Evolutionary conservation across 2,329 filamentous ascomycete species (phyloP).

Genomic region (Cercospora sesami): DNA sequence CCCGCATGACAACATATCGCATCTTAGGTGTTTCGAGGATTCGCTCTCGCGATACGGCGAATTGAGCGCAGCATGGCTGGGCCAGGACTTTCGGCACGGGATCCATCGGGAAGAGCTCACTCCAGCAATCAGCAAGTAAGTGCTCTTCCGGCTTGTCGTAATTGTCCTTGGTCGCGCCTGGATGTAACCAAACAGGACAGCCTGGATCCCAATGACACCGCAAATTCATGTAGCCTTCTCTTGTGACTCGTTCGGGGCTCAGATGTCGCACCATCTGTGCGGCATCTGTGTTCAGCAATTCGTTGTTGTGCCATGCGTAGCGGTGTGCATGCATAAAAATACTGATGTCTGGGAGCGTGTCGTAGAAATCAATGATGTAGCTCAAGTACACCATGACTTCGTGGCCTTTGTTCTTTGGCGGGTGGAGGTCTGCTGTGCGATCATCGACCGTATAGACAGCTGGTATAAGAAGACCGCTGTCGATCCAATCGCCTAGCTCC

Average conservation of each 20-base stretch:
- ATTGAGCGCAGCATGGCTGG: conserved; percentile 65
- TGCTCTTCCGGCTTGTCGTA: conserved; percentile 47
- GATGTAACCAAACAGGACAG: conserved; percentile 57
- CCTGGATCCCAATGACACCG: conserved; percentile 57
- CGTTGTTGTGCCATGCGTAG: conserved; percentile 60
- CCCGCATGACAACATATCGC: conserved; percentile 58
- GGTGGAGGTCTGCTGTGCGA: conserved; percentile 47
- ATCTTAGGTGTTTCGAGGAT: conserved; percentile 56
- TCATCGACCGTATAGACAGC: conserved; percentile 58
- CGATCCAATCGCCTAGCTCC: conserved; percentile 48
- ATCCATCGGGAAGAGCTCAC: conserved; percentile 51
- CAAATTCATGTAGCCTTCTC: conserved; percentile 57
- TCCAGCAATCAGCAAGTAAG: conserved; percentile 48
- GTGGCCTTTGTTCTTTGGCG: conserved; percentile 60
- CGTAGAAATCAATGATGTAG: conserved; percentile 63
- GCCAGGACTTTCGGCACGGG: conserved; percentile 53
- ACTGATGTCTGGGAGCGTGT: conserved; percentile 57
- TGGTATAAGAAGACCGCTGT: conserved; percentile 40
- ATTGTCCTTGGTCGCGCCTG: conserved; percentile 42
- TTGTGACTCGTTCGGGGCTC: conserved; percentile 48
- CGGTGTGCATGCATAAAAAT: conserved; percentile 65
- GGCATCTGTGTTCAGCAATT: conserved; percentile 48
- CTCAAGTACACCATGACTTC: conserved; percentile 64
- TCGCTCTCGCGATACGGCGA: conserved; percentile 60
- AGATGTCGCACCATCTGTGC: conserved; percentile 49